Base-by-base conservation (phyloP, 345 rosid genomes). In the Trapa incisa region DNA sequence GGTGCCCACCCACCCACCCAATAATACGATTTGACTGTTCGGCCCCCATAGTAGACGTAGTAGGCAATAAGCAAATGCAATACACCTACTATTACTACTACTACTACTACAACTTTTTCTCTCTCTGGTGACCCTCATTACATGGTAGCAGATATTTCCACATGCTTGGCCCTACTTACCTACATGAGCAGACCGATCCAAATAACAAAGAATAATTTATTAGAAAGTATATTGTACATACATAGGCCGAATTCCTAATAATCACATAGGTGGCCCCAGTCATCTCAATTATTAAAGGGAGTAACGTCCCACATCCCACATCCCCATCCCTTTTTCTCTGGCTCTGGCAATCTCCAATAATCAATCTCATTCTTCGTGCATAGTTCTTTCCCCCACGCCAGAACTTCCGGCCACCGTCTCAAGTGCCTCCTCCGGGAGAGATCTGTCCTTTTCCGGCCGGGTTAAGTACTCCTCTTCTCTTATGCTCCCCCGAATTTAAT, bases 241-340 rank as follows among this genome's bases (percentile, higher is more conserved):
- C 29, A 22, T 22, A 22, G 29, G 17, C 56, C 22, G 56, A 50
- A 50, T 14, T 50, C 22, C 6, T 17, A 1, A 15, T 50, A 15
- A 50, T 50, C 2, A 50, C 37, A 11, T 58, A 33, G 63, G 38
- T 58, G 38, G 63, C 38, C 63, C 63, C 56, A 35, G 33, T 13
- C 38, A 15, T 58, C 16, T 33, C 63, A 58, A 58, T 58, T 58
- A 58, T 58, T 58, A 58, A 58, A 58, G 63, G 63, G 38, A 58
- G 63, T 15, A n/a, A 10, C 4, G 11, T 7, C 9, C 61, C 32
- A 33, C 63, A 58, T 39, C 42, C 6, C 42, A 3, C 43, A 7
- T 57, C 61, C 6, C 35, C 32, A 36, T 57, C 36, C 8, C 61
- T 56, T 12, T 29, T 12, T 17, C 11, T 22, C 60, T 22, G 29